Conservation (phyloP, 768 basidiomycete species). For the Leucosporidium scottii region DNA sequence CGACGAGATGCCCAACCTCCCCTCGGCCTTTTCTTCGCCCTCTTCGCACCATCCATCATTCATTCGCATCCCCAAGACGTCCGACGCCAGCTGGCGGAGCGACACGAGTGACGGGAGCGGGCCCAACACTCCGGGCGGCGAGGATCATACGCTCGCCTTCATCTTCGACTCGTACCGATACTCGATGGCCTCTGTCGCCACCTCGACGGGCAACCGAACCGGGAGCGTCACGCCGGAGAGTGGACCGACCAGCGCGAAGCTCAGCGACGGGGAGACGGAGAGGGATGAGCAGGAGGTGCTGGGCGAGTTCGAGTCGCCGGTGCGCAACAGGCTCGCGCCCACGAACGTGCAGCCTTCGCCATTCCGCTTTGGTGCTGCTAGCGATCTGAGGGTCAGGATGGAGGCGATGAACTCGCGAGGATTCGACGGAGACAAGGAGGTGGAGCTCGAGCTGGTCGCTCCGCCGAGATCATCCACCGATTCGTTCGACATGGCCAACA, state of each 20-base stretch:
- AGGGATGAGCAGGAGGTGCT: background rate
- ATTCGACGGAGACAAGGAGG: no score
- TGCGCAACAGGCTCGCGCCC: background rate
- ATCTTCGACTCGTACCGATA: slow-evolving; percentile 28
- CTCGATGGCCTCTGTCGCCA: background rate
- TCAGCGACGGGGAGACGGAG: background rate
- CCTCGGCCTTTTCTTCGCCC: background rate
- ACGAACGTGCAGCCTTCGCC: background rate
- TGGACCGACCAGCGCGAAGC: background rate
- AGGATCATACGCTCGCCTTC: slow-evolving; percentile 15
- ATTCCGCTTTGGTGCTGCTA: background rate
- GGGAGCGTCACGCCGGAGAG: background rate
- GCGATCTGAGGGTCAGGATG: no score
- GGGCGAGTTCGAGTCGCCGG: background rate
- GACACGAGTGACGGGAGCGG: background rate
- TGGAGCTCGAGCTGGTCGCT: no score
- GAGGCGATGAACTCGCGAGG: no score
- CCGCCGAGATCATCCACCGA: background rate
- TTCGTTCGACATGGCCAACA: background rate
- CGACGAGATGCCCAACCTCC: background rate
- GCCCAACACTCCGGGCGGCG: slow-evolving; percentile 7
- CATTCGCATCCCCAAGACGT: background rate
- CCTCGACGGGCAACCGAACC: background rate
- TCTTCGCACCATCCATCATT: background rate
- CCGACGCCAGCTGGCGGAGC: background rate